Conservation (phyloP, 1,284 basidiomycete species). For the Inonotus hispidus region DNA sequence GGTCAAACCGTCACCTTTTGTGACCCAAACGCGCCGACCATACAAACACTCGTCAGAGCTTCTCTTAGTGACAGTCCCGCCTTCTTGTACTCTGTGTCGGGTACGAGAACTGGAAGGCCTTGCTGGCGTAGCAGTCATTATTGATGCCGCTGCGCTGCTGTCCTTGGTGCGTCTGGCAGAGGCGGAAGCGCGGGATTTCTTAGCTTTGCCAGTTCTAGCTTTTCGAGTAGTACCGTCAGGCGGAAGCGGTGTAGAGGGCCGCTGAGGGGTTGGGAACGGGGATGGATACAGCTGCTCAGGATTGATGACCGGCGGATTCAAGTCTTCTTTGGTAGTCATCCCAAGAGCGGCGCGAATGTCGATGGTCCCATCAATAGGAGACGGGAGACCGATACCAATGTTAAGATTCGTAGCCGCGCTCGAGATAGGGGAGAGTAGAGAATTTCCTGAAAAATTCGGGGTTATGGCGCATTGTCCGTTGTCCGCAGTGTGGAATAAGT, state of each 20-base stretch:
- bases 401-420: background rate
- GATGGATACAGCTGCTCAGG: slow-evolving; percentile 9
- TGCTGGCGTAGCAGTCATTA: background rate
- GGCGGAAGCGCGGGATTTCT: background rate
- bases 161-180: background rate
- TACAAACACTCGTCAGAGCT: background rate
- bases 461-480: background rate
- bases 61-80: background rate
- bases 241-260: background rate
- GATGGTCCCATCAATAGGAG: background rate
- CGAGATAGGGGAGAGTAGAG: background rate
- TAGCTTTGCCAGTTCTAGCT: background rate
- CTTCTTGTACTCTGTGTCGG: background rate
- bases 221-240: background rate
- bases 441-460: background rate
- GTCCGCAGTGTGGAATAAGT: background rate
- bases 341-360: background rate
- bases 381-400: background rate
- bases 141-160: background rate
- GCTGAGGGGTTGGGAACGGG: slow-evolving; percentile 4
- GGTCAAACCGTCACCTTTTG: background rate
- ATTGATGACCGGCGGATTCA: background rate
- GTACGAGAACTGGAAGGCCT: background rate
- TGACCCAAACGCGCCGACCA: background rate
- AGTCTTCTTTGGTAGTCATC: background rate